Percentiles rank a stretch among this genome's conserved stretches.
Conservation (phyloP, 208 protist genomes). For the Acanthamoeba castellanii region DNA sequence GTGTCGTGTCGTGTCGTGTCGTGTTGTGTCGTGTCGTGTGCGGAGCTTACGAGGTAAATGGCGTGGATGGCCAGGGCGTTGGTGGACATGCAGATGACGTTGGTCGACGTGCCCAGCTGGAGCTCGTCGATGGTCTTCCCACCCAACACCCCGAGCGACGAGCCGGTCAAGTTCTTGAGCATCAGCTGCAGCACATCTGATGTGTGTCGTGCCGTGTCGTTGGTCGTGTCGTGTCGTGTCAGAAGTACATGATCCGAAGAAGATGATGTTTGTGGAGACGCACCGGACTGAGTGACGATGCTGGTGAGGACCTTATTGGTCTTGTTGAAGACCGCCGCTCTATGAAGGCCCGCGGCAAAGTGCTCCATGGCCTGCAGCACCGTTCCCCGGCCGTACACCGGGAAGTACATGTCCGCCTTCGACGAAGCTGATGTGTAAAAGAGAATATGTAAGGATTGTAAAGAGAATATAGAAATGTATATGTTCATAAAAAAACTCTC, state of each 20-base stretch:
- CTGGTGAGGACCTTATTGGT: constrained; percentile 23
- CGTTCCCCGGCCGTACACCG: constrained; percentile 45
- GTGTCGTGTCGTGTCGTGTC: too few species aligned
- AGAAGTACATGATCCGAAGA: too few species aligned
- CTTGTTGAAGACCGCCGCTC: constrained; percentile 40
- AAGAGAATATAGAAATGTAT: neutral
- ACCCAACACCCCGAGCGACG: constrained; percentile 4
- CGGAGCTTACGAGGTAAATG: constrained; percentile 10
- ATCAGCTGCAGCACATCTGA: constrained; percentile 55
- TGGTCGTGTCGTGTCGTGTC: too few species aligned
- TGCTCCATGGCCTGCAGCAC: constrained; percentile 55
- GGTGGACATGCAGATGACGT: constrained; percentile 56
- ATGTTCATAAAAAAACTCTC: too few species aligned
- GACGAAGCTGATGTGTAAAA: constrained; percentile 14
- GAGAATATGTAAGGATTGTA: neutral
- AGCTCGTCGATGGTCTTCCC: constrained; percentile 56
- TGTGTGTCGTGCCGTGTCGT: neutral
- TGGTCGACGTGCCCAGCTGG: neutral
- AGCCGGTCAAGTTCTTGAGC: constrained; percentile 1
- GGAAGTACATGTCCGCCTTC: constrained; percentile 27
- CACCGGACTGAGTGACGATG: constrained; percentile 70
- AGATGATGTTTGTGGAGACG: too few species aligned
- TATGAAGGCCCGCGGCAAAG: constrained; percentile 41
- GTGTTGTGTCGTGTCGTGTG: neutral
- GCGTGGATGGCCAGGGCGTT: constrained; percentile 68